phyloP scores from a whole-genome alignment of 1,284 basidiomycete genomes.

The Megacollybia platyphylla region DNA sequence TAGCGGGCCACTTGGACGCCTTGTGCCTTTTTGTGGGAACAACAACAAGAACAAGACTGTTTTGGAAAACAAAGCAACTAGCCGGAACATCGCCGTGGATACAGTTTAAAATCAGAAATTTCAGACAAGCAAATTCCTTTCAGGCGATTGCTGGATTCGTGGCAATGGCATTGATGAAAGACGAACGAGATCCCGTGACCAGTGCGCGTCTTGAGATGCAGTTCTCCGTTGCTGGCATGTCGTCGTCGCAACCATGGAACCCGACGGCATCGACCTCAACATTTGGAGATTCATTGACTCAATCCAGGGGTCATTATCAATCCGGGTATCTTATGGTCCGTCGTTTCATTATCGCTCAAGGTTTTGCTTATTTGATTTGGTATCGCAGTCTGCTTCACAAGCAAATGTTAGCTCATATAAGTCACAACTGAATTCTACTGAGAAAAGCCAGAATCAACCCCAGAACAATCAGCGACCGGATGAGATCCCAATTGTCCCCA shows the following conservation, averaged over 20 bases:
- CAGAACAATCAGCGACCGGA: slow-evolving; percentile 50
- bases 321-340: slow-evolving; percentile 62
- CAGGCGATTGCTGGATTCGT: too few species aligned
- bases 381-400: slow-evolving; percentile 42
- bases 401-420: slow-evolving; percentile 26
- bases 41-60: too few species aligned
- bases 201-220: too few species aligned
- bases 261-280: slow-evolving; percentile 7
- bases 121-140: too few species aligned
- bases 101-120: too few species aligned
- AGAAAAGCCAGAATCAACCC: slow-evolving; percentile 28
- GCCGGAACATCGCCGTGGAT: too few species aligned
- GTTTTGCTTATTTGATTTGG: slow-evolving; percentile 2
- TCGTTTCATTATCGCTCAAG: slow-evolving; percentile 3
- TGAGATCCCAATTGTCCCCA: slow-evolving; percentile 57
- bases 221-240: slow-evolving; percentile 11
- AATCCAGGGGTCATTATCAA: slow-evolving; percentile 59
- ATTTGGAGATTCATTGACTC: slow-evolving; percentile 44
- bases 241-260: slow-evolving; percentile 6
- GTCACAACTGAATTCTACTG: slow-evolving; percentile 3
- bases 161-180: too few species aligned
- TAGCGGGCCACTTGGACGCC: too few species aligned
- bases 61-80: too few species aligned
- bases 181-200: too few species aligned
- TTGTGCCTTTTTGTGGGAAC: too few species aligned